Base-by-base conservation (phyloP, 2,329 filamentous ascomycete genomes). In the Berkeleyomyces rouxiae region DNA sequence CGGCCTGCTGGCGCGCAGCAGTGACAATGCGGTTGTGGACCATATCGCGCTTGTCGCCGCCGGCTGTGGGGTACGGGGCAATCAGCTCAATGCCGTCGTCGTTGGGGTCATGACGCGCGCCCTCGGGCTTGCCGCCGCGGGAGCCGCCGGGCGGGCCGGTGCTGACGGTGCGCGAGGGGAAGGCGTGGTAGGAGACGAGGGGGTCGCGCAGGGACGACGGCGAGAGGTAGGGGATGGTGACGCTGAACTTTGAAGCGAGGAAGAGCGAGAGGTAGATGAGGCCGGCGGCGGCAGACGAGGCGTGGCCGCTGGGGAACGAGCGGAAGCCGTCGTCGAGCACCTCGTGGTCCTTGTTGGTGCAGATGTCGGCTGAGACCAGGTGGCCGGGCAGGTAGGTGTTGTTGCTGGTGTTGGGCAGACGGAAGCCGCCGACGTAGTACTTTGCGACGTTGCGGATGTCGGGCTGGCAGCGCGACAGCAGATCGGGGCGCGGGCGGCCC, bases 191-290 rank as follows among this genome's bases (percentile, higher is more conserved):
- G 1, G 74, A 67, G 33, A 70, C 67, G n/a, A 53, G 57, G 7
- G 61, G 55, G 62, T 72, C 71, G 44, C 74, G 72, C 63, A 75
- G 76, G 1, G 73, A 71, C 10, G 75, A 74, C 0, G 77, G 77
- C 5, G 80, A 77, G 7, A 88, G 79, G 71, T 85, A 88, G 1
- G 88, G 87, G 40, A 90, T 79, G 7, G 82, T 85, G 66, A 91
- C 83, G 64, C 83, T 81, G 69, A 92, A 87, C 71, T 91, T 92
- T 73, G 85, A 87, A 67, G 88, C 89, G 31, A 97, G 79, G 77
- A 90, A 96, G 59, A 97, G 82, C 1, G 87, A 87, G 13, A 96
- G 80, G 71, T 96, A 96, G 61, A 90, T 82, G 61, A 96, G 76
- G 0, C 91, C 91, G 9, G 86, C 85, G 68, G 88, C 89, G 3